phyloP scores from a whole-genome alignment of 2,329 filamentous ascomycete genomes.

The Fragosphaeria purpurea region DNA sequence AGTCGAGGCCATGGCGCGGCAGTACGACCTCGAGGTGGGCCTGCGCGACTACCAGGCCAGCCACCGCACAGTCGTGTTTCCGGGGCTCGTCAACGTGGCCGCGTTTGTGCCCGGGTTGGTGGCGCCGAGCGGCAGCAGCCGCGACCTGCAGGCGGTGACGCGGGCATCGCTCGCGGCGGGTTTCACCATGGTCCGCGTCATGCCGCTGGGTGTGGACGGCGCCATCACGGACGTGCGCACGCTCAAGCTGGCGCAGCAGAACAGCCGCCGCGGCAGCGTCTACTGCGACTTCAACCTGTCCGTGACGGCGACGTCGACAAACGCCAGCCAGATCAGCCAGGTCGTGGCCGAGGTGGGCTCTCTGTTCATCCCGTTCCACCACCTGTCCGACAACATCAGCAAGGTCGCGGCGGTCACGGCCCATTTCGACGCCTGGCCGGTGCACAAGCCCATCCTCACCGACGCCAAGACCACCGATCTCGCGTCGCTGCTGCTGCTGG shows the following conservation, averaged over 20 bases:
- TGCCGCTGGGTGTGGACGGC: constrained; percentile 64
- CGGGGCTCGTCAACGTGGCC: constrained; percentile 69
- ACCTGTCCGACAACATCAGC: constrained; percentile 72
- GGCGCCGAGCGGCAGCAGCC: constrained; percentile 51
- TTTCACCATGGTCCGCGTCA: constrained; percentile 71
- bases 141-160: constrained; percentile 59
- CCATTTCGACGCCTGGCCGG: constrained; percentile 70
- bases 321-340: constrained; percentile 64
- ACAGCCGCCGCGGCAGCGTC: constrained; percentile 50
- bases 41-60: constrained; percentile 88
- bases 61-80: constrained; percentile 62
- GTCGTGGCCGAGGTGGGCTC: constrained; percentile 67
- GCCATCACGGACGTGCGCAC: constrained; percentile 63
- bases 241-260: constrained; percentile 62
- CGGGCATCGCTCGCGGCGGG: constrained; percentile 65
- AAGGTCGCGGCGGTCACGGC: constrained; percentile 70
- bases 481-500: constrained; percentile 64
- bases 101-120: constrained; percentile 69
- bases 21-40: constrained; percentile 75
- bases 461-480: constrained; percentile 69
- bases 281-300: constrained; percentile 76
- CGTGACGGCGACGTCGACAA: constrained; percentile 61
- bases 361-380: constrained; percentile 74
- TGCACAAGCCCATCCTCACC: constrained; percentile 69
- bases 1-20: constrained; percentile 83